Percentiles rank a stretch among this genome's conserved stretches.
phyloP scores from a whole-genome alignment of 768 basidiomycete genomes.

The Psilocybe sp. region DNA sequence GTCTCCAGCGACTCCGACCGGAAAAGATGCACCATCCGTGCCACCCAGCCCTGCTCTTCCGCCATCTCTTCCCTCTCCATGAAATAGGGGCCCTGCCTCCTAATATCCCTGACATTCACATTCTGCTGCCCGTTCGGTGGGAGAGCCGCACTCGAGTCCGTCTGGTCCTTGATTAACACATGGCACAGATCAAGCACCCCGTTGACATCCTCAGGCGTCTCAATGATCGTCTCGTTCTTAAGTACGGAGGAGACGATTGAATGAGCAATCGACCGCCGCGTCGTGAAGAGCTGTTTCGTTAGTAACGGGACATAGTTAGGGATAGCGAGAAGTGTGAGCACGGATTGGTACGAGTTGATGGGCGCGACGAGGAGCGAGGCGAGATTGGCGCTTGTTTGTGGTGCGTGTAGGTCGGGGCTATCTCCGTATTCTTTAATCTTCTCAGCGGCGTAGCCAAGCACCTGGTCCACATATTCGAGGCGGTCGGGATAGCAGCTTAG shows the following conservation, averaged over 20 bases:
- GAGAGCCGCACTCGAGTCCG: constrained; percentile 41
- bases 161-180: constrained; percentile 86
- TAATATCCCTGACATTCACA: constrained; percentile 38
- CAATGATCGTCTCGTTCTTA: constrained; percentile 95
- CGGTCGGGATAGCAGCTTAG: constrained; percentile 97
- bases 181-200: constrained; percentile 92
- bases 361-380: constrained; percentile 89
- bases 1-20: constrained; percentile 79
- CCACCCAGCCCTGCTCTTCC: constrained; percentile 99
- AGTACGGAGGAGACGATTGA: constrained; percentile 92
- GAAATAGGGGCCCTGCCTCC: constrained; percentile 57
- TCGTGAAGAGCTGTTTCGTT: constrained; percentile 82
- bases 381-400: constrained; percentile 87
- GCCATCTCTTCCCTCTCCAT: constrained; percentile 88
- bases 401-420: constrained; percentile 86
- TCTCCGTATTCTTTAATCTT: constrained; percentile 85
- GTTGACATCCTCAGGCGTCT: constrained; percentile 90
- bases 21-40: constrained; percentile 97
- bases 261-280: constrained; percentile 89
- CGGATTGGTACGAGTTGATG: constrained; percentile 94
- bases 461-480: constrained; percentile 95
- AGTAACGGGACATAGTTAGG: constrained; percentile 87
- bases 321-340: constrained; percentile 94
- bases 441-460: constrained; percentile 82
- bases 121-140: constrained; percentile 29